Evolutionary conservation across 306 rosid genomes (phyloP).

Genomic region (Cucumis melo): DNA sequence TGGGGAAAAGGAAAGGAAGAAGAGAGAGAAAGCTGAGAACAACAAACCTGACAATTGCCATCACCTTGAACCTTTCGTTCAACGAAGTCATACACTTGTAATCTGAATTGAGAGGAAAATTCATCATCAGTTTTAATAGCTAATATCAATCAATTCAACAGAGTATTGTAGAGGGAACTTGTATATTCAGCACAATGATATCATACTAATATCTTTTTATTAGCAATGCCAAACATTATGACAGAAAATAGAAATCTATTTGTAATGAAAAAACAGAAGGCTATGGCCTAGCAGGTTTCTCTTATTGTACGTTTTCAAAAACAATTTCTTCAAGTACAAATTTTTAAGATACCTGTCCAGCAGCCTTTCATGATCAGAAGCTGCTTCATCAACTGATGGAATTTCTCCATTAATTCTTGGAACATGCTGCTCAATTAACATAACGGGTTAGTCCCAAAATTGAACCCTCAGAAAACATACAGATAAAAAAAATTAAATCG

Average conservation of each 20-base stretch:
- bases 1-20: neutral
- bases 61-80: slow-evolving; percentile 68
- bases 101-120: slow-evolving; percentile 24
- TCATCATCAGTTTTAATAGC: neutral
- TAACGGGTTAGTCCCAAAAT: neutral
- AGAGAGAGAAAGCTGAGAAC: neutral
- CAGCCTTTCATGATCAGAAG: slow-evolving; percentile 89
- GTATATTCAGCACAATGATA: neutral
- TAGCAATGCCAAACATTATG: neutral
- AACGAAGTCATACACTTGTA: slow-evolving; percentile 51
- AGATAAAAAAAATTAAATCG: slow-evolving; percentile 1
- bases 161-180: neutral
- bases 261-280: neutral
- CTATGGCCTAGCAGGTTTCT: neutral
- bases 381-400: slow-evolving; percentile 81
- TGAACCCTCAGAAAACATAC: neutral
- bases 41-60: slow-evolving; percentile 85
- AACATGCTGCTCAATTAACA: slow-evolving; percentile 47
- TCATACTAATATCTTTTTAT: neutral
- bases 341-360: slow-evolving; percentile 46
- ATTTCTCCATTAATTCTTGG: slow-evolving; percentile 87
- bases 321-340: neutral
- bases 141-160: neutral
- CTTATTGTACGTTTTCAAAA: neutral
- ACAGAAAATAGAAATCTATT: neutral